Evolutionary conservation across 23 red algal genomes (phyloP), one percentile per base, ranked within the genome.

Genomic region (Agarophyton chilense): DNA sequence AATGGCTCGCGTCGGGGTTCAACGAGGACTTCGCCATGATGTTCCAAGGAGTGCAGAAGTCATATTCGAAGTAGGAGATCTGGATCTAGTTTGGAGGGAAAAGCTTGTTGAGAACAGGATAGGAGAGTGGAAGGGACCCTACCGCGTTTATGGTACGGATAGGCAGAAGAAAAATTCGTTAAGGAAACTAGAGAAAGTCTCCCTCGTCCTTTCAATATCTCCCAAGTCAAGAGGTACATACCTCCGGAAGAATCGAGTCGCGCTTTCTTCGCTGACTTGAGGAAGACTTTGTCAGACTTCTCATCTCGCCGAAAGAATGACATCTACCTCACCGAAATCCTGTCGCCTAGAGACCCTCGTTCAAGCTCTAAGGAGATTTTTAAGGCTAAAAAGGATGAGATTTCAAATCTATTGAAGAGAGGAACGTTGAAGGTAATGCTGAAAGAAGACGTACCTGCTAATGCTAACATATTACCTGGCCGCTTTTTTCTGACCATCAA

Each of bases 51-150:
- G 17, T 54, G 60, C 82, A 44, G 38, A 60, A 28, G 52, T 17
- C 19, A 24, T n/a, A 21, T 74, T 42, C 34, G 9, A 71, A 26
- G 32, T 60, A 32, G 82, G 82, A 44, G 61, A 87, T 24, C 13
- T 52, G 26, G 63, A 72, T 14, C 63, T 72, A 44, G 82, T 87
- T 49, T 87, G 82, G 63, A 87, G 82, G 82, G 82, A 87, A 55
- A 87, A 74, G 47, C 38, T 72, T 14, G 12, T 87, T 24, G 58
- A 87, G n/a, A 42, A 51, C 14, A 58, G 82, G 17, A 87, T 74
- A 7, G 82, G 62, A 72, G 66, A 87, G n/a, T 87, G 63, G 29
- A 0, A 72, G 18, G 52, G 82, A 71, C 82, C 82, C 17, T 87
- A 21, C 38, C 28, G 7, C 19, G 64, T 87, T 0, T 12, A 25